phyloP scores from a whole-genome alignment of 1,139 yeast species.

The Dujonia santamariae region DNA sequence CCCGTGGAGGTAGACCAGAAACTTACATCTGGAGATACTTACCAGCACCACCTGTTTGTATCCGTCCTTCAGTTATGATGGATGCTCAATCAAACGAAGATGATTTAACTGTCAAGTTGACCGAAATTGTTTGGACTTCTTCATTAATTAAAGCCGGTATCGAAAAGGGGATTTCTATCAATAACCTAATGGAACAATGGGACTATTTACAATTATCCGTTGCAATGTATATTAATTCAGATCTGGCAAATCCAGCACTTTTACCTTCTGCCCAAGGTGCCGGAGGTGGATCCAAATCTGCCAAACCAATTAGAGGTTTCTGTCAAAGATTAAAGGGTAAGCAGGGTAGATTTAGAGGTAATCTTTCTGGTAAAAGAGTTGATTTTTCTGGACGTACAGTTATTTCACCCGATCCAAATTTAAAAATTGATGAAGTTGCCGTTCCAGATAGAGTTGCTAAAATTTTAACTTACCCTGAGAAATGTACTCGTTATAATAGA shows the following conservation, averaged over 20 bases:
- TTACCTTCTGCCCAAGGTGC: slow-evolving; percentile 61
- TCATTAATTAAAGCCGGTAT: slow-evolving; percentile 91
- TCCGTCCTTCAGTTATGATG: slow-evolving; percentile 94
- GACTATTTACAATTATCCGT: slow-evolving; percentile 92
- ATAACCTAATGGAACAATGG: slow-evolving; percentile 98
- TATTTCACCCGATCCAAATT: slow-evolving; percentile 97
- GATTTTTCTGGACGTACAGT: slow-evolving; percentile 98
- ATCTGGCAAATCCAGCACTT: slow-evolving; percentile 82
- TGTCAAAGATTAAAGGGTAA: slow-evolving; percentile 98
- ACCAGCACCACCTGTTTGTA: slow-evolving; percentile 99
- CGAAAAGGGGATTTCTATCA: slow-evolving; percentile 89
- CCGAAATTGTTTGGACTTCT: slow-evolving; percentile 96
- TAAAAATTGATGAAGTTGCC: slow-evolving; percentile 93
- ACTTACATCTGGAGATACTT: slow-evolving; percentile 95
- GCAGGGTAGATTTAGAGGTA: slow-evolving; percentile 98
- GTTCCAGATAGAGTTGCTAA: slow-evolving; percentile 97
- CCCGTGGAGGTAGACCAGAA: slow-evolving; percentile 91
- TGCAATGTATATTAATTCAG: slow-evolving; percentile 97
- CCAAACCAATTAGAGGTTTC: slow-evolving; percentile 91
- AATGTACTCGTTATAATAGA: slow-evolving; percentile 83
- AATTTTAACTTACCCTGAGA: slow-evolving; percentile 93
- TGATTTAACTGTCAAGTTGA: slow-evolving; percentile 90
- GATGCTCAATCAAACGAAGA: slow-evolving; percentile 96
- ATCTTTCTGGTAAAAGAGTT: slow-evolving; percentile 96
- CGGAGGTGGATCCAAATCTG: slow-evolving; percentile 50